Evolutionary conservation across 805 yeast species (phyloP).

Genomic region (Candida maris): DNA sequence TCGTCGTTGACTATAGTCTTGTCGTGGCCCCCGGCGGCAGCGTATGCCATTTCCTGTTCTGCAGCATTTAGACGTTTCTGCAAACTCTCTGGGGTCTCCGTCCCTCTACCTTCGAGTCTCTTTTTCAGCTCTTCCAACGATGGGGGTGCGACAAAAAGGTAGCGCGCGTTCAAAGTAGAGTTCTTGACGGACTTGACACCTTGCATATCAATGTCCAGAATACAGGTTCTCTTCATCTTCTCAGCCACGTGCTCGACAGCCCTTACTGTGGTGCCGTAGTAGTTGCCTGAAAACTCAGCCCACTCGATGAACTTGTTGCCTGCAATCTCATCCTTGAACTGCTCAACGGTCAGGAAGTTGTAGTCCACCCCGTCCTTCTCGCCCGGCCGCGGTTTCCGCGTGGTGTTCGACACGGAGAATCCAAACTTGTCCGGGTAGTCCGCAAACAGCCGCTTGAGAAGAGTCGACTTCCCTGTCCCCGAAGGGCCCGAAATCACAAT

Average conservation of each 20-base stretch:
- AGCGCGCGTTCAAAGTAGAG: conserved; percentile 79
- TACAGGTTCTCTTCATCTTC: conserved; percentile 67
- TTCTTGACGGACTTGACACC: conserved; percentile 92
- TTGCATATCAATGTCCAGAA: conserved; percentile 98
- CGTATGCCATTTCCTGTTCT: conserved; percentile 79
- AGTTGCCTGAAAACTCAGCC: conserved; percentile 98
- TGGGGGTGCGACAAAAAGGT: conserved; percentile 88
- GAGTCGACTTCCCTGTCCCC: conserved; percentile 93
- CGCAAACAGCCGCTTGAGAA: conserved; percentile 81
- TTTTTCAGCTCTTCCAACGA: conserved; percentile 70
- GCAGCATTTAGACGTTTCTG: conserved; percentile 87
- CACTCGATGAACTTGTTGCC: conserved; percentile 85
- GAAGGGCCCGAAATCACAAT: conserved; percentile 97
- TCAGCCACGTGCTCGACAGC: conserved; percentile 74
- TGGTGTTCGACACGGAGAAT: conserved; percentile 90
- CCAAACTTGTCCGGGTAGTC: conserved; percentile 91
- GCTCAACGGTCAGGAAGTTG: conserved; percentile 77
- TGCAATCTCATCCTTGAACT: conserved; percentile 72
- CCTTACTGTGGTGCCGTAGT: conserved; percentile 89
- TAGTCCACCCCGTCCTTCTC: conserved; percentile 88
- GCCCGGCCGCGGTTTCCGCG: conserved; percentile 88
- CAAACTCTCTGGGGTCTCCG: conserved; percentile 85
- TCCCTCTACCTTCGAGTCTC: conserved; percentile 86
- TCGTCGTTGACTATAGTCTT: conserved; percentile 85
- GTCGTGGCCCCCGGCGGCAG: conserved; percentile 92